Base-by-base conservation (phyloP, 345 rosid genomes). In the Bruguiera gymnorhiza region DNA sequence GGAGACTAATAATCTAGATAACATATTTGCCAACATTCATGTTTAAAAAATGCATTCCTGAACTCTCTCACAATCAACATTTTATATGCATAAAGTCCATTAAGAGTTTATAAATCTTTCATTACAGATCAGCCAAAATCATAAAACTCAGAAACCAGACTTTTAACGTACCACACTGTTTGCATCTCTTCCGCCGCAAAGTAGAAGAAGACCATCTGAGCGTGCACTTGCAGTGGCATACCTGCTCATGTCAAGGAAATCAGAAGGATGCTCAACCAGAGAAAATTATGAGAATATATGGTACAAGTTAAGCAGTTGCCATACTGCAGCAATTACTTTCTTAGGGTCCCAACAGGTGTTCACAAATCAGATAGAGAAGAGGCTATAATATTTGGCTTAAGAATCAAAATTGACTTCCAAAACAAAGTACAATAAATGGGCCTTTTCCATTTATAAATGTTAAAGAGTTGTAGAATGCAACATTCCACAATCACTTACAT, bases 161-260 rank as follows among this genome's bases (percentile, higher is more conserved):
- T 52, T 56, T 34, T n/a, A 62, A 63, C 96, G 83, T 71, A 95
- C 99, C 94, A 92, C 98, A 82, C 97, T 90, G 65, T 79, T 96
- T 30, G 91, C 88, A 86, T 96, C 99, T 70, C 98, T 87, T 76
- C 99, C 99, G 39, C 99, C 99, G 83, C 98, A 96, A 69, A 96
- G 99, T 73, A 96, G 81, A 71, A 96, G 99, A 79, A 96, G 98
- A 70, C 99, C 99, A 84, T 96, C 98, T 66, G 99, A 92, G 43
- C 98, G 91, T 24, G 99, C 99, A 86, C 99, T 90, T 79, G 98
- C 99, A 62, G 99, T 95, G 59, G 99, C 98, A 76, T 96, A 96
- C 99, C 99, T 96, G 82, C 73, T 39, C 62, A 79, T 36, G 67
- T 27, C 58, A 70, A 69, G 58, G 65, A 24, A 56, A 31, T 64